Evolutionary conservation across 345 rosid genomes (phyloP).

Genomic region (Dipteronia dyeriana): DNA sequence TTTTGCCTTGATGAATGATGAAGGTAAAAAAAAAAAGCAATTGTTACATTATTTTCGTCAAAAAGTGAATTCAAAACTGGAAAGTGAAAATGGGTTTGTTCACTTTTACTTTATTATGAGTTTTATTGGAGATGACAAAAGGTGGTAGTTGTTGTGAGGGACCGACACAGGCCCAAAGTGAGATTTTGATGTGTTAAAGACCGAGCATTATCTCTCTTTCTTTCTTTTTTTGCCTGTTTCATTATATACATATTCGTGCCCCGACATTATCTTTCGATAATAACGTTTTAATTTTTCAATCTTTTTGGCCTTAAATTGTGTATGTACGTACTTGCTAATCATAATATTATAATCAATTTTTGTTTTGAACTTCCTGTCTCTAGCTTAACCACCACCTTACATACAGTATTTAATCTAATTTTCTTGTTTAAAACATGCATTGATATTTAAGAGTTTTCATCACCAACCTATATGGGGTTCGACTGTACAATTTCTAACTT

Average conservation of each 20-base stretch:
- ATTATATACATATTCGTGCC: constrained; percentile 3
- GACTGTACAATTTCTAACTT: not conserved
- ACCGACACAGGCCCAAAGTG: constrained; percentile 23
- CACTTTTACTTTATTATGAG: constrained; percentile 19
- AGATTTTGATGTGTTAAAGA: constrained; percentile 37
- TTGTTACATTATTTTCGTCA: constrained; percentile 29
- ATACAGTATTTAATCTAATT: not conserved
- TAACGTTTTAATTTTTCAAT: not conserved
- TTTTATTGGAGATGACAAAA: constrained; percentile 49
- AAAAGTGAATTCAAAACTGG: constrained; percentile 34
- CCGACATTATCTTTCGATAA: not conserved
- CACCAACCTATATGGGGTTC: not conserved
- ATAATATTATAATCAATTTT: not conserved
- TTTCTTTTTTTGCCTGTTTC: constrained; percentile 14
- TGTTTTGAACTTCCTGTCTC: not conserved
- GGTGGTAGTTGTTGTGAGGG: constrained; percentile 44
- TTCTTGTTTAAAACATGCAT: not conserved
- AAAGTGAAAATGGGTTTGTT: constrained; percentile 22
- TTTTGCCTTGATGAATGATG: not conserved
- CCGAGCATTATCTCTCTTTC: constrained; percentile 17
- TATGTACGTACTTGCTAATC: not conserved
- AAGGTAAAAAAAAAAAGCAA: not conserved
- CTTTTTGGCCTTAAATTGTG: not conserved
- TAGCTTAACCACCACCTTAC: not conserved
- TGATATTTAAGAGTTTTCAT: no score